Base-by-base conservation (phyloP, 768 basidiomycete species). In the Glaciozyma antarctica region DNA sequence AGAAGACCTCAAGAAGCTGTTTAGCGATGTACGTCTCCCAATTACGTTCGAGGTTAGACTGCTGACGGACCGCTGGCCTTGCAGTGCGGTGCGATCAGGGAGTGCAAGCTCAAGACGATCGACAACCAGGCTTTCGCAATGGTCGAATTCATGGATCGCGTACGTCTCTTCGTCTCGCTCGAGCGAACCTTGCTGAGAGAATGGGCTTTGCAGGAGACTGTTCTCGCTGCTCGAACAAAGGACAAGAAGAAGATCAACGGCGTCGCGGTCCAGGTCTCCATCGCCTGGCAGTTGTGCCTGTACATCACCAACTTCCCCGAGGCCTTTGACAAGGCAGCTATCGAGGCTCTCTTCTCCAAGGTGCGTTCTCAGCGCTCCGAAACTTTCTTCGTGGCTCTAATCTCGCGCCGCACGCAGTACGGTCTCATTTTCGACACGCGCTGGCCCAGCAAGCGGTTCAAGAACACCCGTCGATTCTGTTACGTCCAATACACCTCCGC, bases 401-500 rank as follows among this genome's bases (percentile, higher is more conserved):
- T 13, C 13, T 12, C 12, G 8, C 32, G 8, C 2, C 38, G 38
- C 43, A 16, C 62, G 7, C 64, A 95, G 91, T 92, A 88, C 77
- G 95, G 95, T 15, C 82, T 81, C 7, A 82, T 99, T 61, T 88
- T 98, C 66, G 93, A 98, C 69, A 88, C 91, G 22, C 87, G 95
- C 41, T 98, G 94, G 94, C 95, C 95, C 8, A 93, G 90, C 77
- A 93, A 93, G 75, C 95, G 95, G 75, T 92, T 90, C 81, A 94
- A 92, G 77, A 84, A 79, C 63, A 87, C 88, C 3, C 80, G 95
- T 44, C 82, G 95, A 51, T 98, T 99, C 76, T 92, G 90, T 73
- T 99, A 98, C 75, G 80, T 99, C 1, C 95, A 98, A 67, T 97
- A 84, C 74, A 86, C 86, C 2, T 84, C 84, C 24, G 88, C 90